Base-by-base conservation (phyloP, 1,139 yeast genomes). In the Candida neerlandica region DNA sequence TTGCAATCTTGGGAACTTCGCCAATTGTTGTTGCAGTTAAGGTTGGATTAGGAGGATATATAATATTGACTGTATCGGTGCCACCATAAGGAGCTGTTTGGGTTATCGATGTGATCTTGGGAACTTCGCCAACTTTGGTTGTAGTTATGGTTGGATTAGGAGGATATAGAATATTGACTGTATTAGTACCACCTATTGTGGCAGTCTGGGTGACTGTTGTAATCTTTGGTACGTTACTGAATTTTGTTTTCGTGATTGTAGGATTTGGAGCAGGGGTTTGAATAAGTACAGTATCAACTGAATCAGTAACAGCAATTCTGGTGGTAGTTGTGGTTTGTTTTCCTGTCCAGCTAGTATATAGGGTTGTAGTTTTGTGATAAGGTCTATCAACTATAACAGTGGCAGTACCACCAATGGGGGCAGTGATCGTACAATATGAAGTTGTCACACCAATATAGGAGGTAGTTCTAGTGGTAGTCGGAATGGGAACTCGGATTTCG, bases 321-420 rank as follows among this genome's bases (percentile, higher is more conserved):
- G 62, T 53, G 1, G 41, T 30, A 6, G 60, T 56, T 39, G 54
- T 21, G n/a, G 47, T 45, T 4, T 18, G 23, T 11, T 42, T 9
- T 2, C 59, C 60, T 16, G 56, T 47, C 56, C 60, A 55, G 14
- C 51, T 41, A 3, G 49, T 45, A 7, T 58, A 44, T 1, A 43
- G 29, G 9, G 61, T 58, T 12, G 49, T 48, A 1, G 52, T 52
- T 9, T 51, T 42, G 26, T 44, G 45, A 32, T 38, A 45, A 7
- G 66, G 66, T 2, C 51, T 51, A 21, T 52, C 55, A 12, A 56
- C 51, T 6, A 57, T 44, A 16, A 63, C 61, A 10, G 63, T 55
- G 9, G 52, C 66, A 11, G 61, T 60, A 7, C 51, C 57, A 29
- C 56, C 57, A 19, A 53, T 47, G 2, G 53, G 23, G 5, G 49